These are phyloP conservation scores for Moesziomyces aphidis DNA, from an alignment of 1,284 basidiomycete genomes.

Conservation along the genomic window DNA sequence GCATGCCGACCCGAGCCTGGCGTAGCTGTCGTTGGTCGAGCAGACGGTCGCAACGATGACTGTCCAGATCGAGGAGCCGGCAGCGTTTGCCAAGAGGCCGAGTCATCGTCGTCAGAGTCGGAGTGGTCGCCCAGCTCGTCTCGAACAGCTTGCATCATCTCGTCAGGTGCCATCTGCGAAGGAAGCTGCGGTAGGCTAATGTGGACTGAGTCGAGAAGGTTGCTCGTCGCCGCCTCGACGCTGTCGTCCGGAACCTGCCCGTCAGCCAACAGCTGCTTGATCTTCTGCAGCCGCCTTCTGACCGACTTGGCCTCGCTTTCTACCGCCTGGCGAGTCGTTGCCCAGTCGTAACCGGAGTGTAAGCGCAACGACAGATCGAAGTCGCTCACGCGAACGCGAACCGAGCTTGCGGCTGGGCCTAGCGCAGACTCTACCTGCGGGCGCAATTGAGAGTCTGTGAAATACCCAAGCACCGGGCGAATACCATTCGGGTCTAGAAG, in stretches of 20 bases:
- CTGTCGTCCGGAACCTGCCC: constrained; percentile 88
- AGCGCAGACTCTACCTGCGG: constrained; percentile 31
- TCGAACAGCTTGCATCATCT: constrained; percentile 81
- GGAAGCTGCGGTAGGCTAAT: constrained; percentile 45
- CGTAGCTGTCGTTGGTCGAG: neutral
- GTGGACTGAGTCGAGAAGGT: constrained; percentile 92
- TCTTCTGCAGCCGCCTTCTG: constrained; percentile 85
- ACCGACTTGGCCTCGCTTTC: constrained; percentile 90
- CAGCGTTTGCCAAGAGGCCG: constrained; percentile 57
- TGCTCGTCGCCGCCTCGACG: constrained; percentile 80
- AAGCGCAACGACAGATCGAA: constrained; percentile 52
- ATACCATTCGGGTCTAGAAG: constrained; percentile 75
- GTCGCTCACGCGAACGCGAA: constrained; percentile 41
- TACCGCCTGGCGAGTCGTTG: constrained; percentile 82
- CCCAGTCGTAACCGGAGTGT: constrained; percentile 84
- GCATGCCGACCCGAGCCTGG: constrained; percentile 60
- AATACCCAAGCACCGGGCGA: constrained; percentile 68
- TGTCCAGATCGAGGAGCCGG: constrained; percentile 12
- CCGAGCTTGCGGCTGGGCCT: constrained; percentile 33
- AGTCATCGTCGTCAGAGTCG: constrained; percentile 33
- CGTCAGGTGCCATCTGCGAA: constrained; percentile 69
- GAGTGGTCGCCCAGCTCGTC: constrained; percentile 80
- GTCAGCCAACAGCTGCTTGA: constrained; percentile 90
- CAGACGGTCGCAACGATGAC: neutral
- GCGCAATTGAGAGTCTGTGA: constrained; percentile 41